These are phyloP conservation scores for Colletotrichum sp. DNA, from an alignment of 2,329 filamentous ascomycete genomes.

Conservation along the genomic window DNA sequence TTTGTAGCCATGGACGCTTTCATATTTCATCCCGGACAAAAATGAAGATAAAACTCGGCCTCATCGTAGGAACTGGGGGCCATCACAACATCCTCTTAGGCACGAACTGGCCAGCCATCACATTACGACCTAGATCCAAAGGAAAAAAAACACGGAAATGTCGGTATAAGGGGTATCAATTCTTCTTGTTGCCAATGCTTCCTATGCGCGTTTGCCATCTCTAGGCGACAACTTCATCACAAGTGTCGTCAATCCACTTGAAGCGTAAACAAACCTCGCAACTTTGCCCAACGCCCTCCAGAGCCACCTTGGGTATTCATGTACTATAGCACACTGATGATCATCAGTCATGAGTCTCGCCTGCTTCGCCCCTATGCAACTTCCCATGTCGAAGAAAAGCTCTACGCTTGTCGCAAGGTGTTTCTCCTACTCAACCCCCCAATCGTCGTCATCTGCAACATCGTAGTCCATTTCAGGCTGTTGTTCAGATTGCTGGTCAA, in stretches of 20 bases:
- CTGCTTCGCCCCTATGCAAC: not conserved
- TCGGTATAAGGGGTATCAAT: not conserved
- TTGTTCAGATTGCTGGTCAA: constrained; percentile 31
- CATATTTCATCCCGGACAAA: not conserved
- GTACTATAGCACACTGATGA: not conserved
- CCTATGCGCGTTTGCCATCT: not conserved
- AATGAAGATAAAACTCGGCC: not conserved
- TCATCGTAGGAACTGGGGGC: not conserved
- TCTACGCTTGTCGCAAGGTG: not conserved
- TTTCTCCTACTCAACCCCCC: constrained; percentile 33
- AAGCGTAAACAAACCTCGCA: not conserved
- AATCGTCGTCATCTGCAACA: constrained; percentile 55
- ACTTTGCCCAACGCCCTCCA: not conserved
- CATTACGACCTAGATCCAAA: not conserved
- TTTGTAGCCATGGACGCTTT: not conserved
- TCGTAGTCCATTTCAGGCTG: constrained; percentile 58
- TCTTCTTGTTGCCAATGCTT: not conserved
- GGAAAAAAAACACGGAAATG: not conserved
- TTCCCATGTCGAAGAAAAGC: not conserved
- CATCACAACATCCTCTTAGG: not conserved
- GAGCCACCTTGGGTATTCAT: not conserved
- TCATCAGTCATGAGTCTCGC: not conserved
- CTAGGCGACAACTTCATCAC: not conserved
- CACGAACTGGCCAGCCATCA: not conserved
- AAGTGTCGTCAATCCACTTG: not conserved